Conservation (phyloP, 495 filamentous ascomycete species). For the Cercophora scortea region DNA sequence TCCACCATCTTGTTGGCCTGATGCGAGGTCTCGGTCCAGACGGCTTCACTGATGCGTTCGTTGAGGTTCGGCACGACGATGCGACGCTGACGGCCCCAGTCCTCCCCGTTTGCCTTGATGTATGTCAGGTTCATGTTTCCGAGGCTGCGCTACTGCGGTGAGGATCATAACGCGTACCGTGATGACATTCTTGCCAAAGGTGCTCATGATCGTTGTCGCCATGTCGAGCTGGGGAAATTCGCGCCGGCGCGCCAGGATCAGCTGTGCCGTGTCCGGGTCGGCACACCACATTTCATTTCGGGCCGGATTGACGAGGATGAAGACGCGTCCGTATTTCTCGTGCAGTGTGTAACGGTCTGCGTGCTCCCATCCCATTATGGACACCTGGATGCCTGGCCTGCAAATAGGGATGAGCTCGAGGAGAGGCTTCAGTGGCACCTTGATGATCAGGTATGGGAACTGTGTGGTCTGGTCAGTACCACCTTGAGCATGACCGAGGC, state of each 20-base stretch:
- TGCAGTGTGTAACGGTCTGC: conserved; percentile 7
- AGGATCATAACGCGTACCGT: conserved; percentile 6
- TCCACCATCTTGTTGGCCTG: conserved; percentile 26
- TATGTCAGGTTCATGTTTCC: too few species aligned
- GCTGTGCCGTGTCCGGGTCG: conserved; percentile 14
- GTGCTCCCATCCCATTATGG: conserved; percentile 26
- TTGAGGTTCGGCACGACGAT: conserved; percentile 32
- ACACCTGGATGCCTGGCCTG: conserved; percentile 7
- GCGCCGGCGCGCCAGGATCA: conserved; percentile 21
- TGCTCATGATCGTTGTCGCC: conserved; percentile 16
- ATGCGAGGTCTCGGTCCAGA: conserved; percentile 28
- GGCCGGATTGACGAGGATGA: conserved; percentile 20
- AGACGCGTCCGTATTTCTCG: conserved; percentile 13
- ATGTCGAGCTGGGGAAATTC: conserved; percentile 21
- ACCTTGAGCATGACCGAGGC: background rate
- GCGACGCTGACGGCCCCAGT: conserved; percentile 33
- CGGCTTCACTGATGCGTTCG: conserved; percentile 27
- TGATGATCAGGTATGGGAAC: conserved; percentile 12
- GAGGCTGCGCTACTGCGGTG: background rate
- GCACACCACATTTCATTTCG: conserved; percentile 19
- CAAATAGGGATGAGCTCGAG: conserved; percentile 17
- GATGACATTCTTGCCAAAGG: conserved; percentile 25
- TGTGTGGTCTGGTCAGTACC: background rate
- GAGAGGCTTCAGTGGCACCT: conserved; percentile 8
- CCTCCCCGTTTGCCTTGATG: conserved; percentile 17